Percentiles rank a stretch among this genome's conserved stretches.
These are phyloP conservation scores for Proliferodiscus dingleyae DNA, from an alignment of 2,329 filamentous ascomycete species.

Conservation along the genomic window DNA sequence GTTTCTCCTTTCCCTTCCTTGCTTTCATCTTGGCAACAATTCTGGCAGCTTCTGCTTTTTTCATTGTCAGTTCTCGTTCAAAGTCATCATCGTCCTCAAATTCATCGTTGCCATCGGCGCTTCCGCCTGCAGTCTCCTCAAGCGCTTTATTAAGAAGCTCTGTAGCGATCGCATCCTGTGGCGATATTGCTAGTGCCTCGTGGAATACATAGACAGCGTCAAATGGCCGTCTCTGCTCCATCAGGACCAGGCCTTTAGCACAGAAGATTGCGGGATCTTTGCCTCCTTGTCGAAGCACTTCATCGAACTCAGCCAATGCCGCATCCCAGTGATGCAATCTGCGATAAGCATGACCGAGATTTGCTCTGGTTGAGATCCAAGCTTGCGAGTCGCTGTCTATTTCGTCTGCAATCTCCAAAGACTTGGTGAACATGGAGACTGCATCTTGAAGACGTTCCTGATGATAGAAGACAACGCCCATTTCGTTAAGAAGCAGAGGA, in stretches of 20 bases:
- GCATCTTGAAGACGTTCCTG: constrained; percentile 75
- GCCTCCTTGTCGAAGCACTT: constrained; percentile 76
- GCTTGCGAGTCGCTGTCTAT: constrained; percentile 78
- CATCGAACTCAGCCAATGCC: constrained; percentile 77
- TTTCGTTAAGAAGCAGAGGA: constrained; percentile 87
- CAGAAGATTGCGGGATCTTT: constrained; percentile 75
- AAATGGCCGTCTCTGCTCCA: constrained; percentile 69
- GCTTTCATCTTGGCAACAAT: constrained; percentile 18
- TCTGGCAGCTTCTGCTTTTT: constrained; percentile 41
- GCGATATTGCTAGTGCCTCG: constrained; percentile 72
- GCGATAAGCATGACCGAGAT: constrained; percentile 83
- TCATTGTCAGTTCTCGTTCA: constrained; percentile 47
- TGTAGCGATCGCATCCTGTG: constrained; percentile 76
- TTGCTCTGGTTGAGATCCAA: constrained; percentile 79
- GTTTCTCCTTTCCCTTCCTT: constrained; percentile 40
- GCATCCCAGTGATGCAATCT: constrained; percentile 64
- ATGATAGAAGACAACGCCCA: constrained; percentile 94
- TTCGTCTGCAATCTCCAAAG: constrained; percentile 71
- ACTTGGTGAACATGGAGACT: constrained; percentile 69
- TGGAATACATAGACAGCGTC: constrained; percentile 80
- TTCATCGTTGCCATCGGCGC: constrained; percentile 24
- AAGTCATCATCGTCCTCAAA: constrained; percentile 49
- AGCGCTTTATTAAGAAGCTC: constrained; percentile 71
- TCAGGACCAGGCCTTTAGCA: constrained; percentile 76
- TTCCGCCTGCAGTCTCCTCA: constrained; percentile 50